phyloP scores from a whole-genome alignment of 345 rosid genomes.

The Zanthoxylum bungeanum region DNA sequence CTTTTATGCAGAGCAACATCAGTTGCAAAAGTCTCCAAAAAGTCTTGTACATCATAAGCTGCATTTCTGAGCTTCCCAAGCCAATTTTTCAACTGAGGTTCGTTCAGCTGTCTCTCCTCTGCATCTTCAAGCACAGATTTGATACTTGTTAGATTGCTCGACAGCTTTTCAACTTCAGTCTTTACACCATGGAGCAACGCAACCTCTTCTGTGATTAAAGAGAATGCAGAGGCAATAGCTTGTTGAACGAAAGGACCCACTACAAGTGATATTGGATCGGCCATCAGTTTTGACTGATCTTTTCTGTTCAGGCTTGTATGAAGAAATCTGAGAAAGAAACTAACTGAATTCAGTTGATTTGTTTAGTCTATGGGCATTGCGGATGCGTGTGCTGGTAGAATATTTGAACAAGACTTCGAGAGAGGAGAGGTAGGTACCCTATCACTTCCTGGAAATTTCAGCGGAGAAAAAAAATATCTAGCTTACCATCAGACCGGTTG shows the following conservation, averaged over 20 bases:
- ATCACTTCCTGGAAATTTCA: too few relatives aligned
- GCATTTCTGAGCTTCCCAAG: slow-evolving; percentile 7
- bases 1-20: neutral
- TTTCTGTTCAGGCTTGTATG: too few relatives aligned
- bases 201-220: neutral
- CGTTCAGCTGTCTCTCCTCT: neutral
- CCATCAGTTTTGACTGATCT: neutral
- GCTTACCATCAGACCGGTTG: too few relatives aligned
- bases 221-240: neutral
- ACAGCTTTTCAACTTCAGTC: neutral
- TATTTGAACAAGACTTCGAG: too few relatives aligned
- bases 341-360: too few relatives aligned
- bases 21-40: neutral
- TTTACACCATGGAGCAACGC: neutral
- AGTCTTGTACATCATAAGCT: neutral
- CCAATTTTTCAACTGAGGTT: neutral
- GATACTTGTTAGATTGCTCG: neutral
- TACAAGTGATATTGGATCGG: neutral
- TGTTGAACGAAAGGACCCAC: neutral
- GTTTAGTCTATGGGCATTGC: too few relatives aligned
- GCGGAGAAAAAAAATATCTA: too few relatives aligned
- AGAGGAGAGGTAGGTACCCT: too few relatives aligned
- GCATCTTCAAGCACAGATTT: neutral
- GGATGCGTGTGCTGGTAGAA: too few relatives aligned
- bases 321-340: neutral